These are phyloP conservation scores for Cicer chorassanicum DNA, from an alignment of 306 rosid genomes.

Conservation along the genomic window DNA sequence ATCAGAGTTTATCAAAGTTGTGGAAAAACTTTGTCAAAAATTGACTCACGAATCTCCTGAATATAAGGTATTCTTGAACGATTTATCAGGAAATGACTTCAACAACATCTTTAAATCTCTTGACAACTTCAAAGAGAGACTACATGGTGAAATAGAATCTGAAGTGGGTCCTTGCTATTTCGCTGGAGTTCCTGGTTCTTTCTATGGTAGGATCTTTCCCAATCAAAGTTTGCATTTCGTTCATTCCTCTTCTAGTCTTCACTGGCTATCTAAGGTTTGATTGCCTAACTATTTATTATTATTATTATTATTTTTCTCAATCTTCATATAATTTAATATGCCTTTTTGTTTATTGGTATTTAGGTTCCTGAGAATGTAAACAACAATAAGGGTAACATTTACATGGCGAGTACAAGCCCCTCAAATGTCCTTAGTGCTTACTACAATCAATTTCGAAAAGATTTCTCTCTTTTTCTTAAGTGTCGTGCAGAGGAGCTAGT, in stretches of 20 bases:
- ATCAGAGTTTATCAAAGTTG: conserved; percentile 46
- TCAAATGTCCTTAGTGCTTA: conserved; percentile 49
- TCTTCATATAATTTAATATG: neutral
- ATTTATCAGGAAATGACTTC: conserved; percentile 63
- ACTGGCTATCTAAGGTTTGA: conserved; percentile 57
- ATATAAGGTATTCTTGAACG: conserved; percentile 53
- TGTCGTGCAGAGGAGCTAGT: conserved; percentile 61
- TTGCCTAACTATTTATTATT: no score
- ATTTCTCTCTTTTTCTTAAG: conserved; percentile 51
- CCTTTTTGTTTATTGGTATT: neutral
- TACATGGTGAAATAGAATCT: conserved; percentile 34
- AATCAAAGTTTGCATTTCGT: conserved; percentile 51
- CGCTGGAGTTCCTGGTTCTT: conserved; percentile 61
- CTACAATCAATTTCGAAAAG: conserved; percentile 50
- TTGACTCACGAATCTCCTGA: conserved; percentile 46
- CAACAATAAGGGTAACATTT: conserved; percentile 55
- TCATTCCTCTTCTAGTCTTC: conserved; percentile 59
- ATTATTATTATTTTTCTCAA: neutral
- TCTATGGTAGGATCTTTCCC: conserved; percentile 57
- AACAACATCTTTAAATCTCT: conserved; percentile 54
- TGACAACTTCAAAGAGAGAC: conserved; percentile 41
- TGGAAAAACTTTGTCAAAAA: conserved; percentile 44
- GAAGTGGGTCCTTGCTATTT: conserved; percentile 54
- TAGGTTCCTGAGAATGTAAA: conserved; percentile 60
- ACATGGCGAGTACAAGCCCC: conserved; percentile 51